Evolutionary conservation across 345 rosid species (phyloP).

Genomic region (Euclidium syriacum): DNA sequence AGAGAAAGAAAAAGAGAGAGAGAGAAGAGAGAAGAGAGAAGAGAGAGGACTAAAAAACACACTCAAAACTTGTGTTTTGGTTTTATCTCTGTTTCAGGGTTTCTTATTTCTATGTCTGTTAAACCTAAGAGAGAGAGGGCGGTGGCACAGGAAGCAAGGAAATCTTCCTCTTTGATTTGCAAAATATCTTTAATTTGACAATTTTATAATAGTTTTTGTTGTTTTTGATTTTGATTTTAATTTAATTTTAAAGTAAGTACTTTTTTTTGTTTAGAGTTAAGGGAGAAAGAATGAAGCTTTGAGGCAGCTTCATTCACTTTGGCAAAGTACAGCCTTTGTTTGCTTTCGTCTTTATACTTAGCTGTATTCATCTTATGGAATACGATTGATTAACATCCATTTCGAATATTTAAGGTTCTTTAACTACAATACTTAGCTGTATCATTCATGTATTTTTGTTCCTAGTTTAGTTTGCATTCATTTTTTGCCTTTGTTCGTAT

Average conservation of each 20-base stretch:
- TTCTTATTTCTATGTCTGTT: conserved; percentile 16
- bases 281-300: conserved; percentile 14
- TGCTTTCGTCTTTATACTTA: conserved; percentile 18
- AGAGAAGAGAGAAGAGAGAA: background rate
- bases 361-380: conserved; percentile 23
- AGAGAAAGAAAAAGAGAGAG: conserved; percentile 11
- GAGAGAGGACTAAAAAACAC: conserved; percentile 17
- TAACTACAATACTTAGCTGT: conserved; percentile 14
- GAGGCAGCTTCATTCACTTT: conserved; percentile 24
- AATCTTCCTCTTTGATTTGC: conserved; percentile 19
- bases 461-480: background rate
- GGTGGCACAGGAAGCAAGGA: conserved; percentile 35
- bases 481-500: background rate
- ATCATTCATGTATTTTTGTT: background rate
- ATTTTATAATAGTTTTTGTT: background rate
- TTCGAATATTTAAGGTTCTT: conserved; percentile 20
- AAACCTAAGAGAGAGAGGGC: conserved; percentile 30
- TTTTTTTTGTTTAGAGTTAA: background rate
- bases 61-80: conserved; percentile 34
- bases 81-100: conserved; percentile 32
- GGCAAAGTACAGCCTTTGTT: conserved; percentile 24
- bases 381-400: conserved; percentile 7
- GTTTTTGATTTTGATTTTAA: background rate
- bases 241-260: background rate
- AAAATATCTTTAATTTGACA: conserved; percentile 11